Evolutionary conservation across 257 asterid species (phyloP).

Genomic region (Solanum chilense): DNA sequence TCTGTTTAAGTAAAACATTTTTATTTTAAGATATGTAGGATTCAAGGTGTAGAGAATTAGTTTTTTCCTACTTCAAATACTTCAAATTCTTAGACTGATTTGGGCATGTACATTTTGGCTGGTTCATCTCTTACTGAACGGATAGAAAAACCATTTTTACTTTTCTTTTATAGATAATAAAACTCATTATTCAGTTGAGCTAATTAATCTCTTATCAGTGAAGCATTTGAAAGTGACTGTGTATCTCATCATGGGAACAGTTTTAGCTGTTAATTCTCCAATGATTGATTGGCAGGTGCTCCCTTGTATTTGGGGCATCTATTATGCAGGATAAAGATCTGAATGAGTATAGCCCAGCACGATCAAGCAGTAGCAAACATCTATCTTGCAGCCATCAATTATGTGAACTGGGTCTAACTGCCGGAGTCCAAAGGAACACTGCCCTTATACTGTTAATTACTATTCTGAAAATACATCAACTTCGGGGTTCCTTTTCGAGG

Average conservation of each 20-base stretch:
- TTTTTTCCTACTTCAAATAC: not conserved
- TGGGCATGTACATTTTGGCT: not conserved
- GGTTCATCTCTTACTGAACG: not conserved
- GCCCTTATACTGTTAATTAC: conserved; percentile 57
- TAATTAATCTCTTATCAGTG: not conserved
- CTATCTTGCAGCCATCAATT: conserved; percentile 58
- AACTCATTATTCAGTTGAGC: not conserved
- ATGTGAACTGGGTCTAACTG: conserved; percentile 45
- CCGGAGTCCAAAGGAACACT: conserved; percentile 38
- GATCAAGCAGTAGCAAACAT: conserved; percentile 54
- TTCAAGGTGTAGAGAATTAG: not conserved
- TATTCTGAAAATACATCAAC: conserved; percentile 52
- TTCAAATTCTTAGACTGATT: not conserved
- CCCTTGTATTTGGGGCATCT: conserved; percentile 68
- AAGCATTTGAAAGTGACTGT: not conserved
- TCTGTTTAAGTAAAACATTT: not conserved
- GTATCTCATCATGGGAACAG: conserved; percentile 15
- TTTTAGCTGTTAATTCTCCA: conserved; percentile 54
- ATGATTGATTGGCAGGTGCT: conserved; percentile 83
- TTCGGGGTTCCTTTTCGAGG: conserved; percentile 73
- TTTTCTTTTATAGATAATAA: not conserved
- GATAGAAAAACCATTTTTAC: not conserved
- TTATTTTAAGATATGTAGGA: not conserved
- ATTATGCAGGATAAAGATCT: conserved; percentile 80
- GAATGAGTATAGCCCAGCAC: conserved; percentile 57